A percentile compares a stretch with the other conserved stretches of the same genome.
phyloP scores from a whole-genome alignment of 208 protist genomes.

The Baffinella frigidus region DNA sequence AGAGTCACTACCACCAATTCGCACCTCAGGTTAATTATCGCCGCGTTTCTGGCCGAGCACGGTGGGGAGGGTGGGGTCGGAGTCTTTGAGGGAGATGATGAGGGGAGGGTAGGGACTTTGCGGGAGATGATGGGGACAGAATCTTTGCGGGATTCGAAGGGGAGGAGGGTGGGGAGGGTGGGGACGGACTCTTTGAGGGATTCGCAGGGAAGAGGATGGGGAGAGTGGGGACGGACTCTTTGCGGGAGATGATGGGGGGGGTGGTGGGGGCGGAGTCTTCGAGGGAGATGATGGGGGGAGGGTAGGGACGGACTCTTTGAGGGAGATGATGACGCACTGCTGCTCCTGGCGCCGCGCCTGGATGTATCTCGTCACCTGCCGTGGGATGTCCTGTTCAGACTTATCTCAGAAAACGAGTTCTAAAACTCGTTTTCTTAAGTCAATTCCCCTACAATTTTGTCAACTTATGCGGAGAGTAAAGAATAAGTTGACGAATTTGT shows the following conservation, averaged over 20 bases:
- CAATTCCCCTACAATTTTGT: too few species aligned
- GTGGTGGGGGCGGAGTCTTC: neutral
- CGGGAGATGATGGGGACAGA: neutral
- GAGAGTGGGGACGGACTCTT: neutral
- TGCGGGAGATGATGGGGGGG: neutral
- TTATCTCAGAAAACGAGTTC: too few species aligned
- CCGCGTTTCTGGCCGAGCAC: neutral
- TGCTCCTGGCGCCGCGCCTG: constrained; percentile 65
- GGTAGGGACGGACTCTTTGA: constrained; percentile 80
- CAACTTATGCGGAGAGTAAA: too few species aligned
- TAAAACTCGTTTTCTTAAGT: too few species aligned
- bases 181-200: neutral
- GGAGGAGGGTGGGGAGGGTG: neutral
- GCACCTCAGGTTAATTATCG: too few species aligned
- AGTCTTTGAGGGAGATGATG: neutral
- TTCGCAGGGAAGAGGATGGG: neutral
- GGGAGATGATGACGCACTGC: constrained; percentile 96
- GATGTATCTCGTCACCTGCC: constrained; percentile 90
- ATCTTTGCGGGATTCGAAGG: neutral
- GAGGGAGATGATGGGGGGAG: neutral
- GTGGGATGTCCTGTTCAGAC: too few species aligned
- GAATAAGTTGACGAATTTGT: too few species aligned
- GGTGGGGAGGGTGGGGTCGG: neutral
- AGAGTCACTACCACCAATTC: too few species aligned
- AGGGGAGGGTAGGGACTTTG: neutral